A percentile compares a stretch with the other conserved stretches of the same genome.
phyloP scores from a whole-genome alignment of 495 filamentous ascomycete genomes.

The Neurospora intermedia region DNA sequence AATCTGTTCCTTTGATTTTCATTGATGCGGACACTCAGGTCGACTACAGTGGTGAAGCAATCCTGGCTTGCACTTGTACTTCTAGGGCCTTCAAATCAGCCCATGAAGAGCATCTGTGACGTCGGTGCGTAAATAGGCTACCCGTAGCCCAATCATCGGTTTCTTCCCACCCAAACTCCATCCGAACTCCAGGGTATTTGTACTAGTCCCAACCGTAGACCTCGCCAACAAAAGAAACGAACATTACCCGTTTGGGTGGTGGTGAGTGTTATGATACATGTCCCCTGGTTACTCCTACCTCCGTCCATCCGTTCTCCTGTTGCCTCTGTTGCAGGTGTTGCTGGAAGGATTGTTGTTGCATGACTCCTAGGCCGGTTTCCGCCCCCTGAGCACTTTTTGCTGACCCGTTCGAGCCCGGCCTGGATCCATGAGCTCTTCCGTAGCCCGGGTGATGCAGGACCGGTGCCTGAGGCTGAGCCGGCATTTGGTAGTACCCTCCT shows the following conservation, averaged over 20 bases:
- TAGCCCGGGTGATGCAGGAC: slow-evolving; percentile 25
- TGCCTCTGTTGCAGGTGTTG: not conserved
- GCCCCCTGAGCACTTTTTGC: not conserved
- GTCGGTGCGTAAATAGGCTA: not conserved
- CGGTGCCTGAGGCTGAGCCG: slow-evolving; percentile 16
- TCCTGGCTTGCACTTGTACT: not conserved
- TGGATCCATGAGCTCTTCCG: slow-evolving; percentile 14
- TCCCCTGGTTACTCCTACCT: not conserved
- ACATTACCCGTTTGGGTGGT: not conserved
- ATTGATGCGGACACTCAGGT: not conserved
- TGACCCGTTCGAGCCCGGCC: slow-evolving; percentile 9
- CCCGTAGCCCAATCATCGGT: not conserved
- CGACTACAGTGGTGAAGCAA: not conserved
- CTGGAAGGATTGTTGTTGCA: not conserved
- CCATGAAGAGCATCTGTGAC: not conserved
- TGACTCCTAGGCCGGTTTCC: not conserved
- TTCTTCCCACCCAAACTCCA: not conserved
- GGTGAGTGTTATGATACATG: not conserved
- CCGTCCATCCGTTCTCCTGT: not conserved
- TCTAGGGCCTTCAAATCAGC: not conserved
- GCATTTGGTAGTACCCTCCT: slow-evolving; percentile 12
- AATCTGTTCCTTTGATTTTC: not conserved
- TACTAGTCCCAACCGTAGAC: not conserved
- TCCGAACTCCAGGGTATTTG: not conserved
- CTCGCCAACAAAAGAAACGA: not conserved